phyloP scores from a whole-genome alignment of 2,329 filamentous ascomycete genomes.

The Stromatinia cepivora region DNA sequence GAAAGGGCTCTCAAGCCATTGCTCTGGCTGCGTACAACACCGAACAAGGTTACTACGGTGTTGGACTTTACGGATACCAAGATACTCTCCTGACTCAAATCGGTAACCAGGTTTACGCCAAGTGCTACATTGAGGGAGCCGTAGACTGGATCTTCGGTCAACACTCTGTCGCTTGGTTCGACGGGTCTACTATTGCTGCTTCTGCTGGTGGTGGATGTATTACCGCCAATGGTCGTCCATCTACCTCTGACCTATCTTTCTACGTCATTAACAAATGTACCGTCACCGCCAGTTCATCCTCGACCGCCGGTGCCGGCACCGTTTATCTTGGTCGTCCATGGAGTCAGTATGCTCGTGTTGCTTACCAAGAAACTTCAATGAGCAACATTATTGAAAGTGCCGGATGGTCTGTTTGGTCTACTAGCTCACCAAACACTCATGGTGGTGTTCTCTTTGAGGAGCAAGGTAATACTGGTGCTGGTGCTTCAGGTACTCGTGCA shows the following conservation, averaged over 20 bases:
- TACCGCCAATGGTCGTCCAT: conserved; percentile 47
- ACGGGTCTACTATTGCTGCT: conserved; percentile 48
- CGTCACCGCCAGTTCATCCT: conserved; percentile 46
- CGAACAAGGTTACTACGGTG: conserved; percentile 58
- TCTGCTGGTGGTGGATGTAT: conserved; percentile 44
- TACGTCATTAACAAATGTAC: conserved; percentile 53
- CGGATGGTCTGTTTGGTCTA: conserved; percentile 54
- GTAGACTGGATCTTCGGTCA: conserved; percentile 63
- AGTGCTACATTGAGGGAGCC: conserved; percentile 56
- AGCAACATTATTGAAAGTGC: conserved; percentile 51
- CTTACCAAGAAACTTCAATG: conserved; percentile 51
- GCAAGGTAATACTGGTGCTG: conserved; percentile 53
- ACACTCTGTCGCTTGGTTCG: conserved; percentile 45
- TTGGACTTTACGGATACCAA: conserved; percentile 56
- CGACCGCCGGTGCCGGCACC: conserved; percentile 43
- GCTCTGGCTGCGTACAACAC: conserved; percentile 53
- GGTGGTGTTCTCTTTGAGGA: conserved; percentile 54
- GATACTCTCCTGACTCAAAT: conserved; percentile 53
- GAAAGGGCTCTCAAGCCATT: conserved; percentile 52
- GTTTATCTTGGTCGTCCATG: conserved; percentile 56
- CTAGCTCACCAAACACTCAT: conserved; percentile 45
- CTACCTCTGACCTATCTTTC: conserved; percentile 46
- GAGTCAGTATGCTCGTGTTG: conserved; percentile 52
- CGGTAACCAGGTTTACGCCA: conserved; percentile 57
- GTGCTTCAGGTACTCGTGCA: conserved; percentile 51